phyloP scores from a whole-genome alignment of 2,329 filamentous ascomycete genomes.

The Botrytis aclada region DNA sequence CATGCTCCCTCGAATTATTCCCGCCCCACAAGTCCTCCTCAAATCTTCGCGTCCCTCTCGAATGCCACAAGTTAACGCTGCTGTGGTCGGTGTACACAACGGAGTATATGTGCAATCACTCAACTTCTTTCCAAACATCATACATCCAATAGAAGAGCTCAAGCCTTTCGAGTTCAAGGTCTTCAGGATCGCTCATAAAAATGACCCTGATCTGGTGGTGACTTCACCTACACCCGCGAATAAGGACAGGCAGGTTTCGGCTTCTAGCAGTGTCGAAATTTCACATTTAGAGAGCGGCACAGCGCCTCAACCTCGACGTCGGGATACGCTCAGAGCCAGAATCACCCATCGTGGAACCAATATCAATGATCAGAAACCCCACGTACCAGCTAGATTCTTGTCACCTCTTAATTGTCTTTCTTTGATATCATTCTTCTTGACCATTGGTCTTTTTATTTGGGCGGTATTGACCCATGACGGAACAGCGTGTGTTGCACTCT shows the following conservation, averaged over 20 bases:
- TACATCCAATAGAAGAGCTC: conserved; percentile 53
- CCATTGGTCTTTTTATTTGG: conserved; percentile 46
- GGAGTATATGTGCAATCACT: conserved; percentile 53
- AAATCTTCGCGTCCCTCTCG: conserved; percentile 53
- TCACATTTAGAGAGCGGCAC: conserved; percentile 19
- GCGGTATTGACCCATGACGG: conserved; percentile 47
- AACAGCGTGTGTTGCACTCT: conserved; percentile 50
- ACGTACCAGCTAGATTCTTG: conserved; percentile 47
- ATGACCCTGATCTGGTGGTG: not conserved
- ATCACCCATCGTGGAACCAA: conserved; percentile 24
- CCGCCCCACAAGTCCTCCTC: conserved; percentile 60
- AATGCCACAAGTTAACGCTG: conserved; percentile 53
- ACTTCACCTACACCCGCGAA: not conserved
- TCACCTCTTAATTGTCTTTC: conserved; percentile 55
- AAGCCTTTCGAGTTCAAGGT: conserved; percentile 49
- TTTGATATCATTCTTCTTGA: conserved; percentile 49
- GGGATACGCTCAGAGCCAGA: conserved; percentile 22
- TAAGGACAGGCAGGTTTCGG: conserved; percentile 8
- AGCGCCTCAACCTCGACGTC: conserved; percentile 12
- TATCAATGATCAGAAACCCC: conserved; percentile 43
- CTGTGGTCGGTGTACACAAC: conserved; percentile 57
- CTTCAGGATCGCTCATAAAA: conserved; percentile 47
- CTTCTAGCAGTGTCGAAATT: conserved; percentile 3
- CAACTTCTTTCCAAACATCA: conserved; percentile 61
- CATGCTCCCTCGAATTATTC: conserved; percentile 57